Base-by-base conservation (phyloP, 1,284 basidiomycete genomes). In the Porphyrellus sp. region DNA sequence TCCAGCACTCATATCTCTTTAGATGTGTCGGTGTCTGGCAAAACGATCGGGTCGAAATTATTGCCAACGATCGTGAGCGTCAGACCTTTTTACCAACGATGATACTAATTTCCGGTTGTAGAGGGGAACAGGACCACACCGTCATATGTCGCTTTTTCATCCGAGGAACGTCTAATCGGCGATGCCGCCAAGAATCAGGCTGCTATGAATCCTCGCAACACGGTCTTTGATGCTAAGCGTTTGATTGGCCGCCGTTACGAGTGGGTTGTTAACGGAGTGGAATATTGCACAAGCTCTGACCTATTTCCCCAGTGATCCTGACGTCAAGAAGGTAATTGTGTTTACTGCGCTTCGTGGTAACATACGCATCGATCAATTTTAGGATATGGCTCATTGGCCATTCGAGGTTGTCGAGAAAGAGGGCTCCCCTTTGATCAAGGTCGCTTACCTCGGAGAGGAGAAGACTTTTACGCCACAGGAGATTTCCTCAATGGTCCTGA, bases 91-190 rank as follows among this genome's bases (percentile, higher is more conserved):
- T 51, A 31, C 53, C 53, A 8, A 7, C 6, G n/a, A 20, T 52
- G 21, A 49, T 57, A 42, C 42, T 20, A 43, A 51, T 33, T n/a
- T 7, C 35, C 47, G 38, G 40, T 51, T 55, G 44, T 68, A 92
- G 92, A 97, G 90, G 96, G 95, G 70, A 98, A 98, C 86, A 86
- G 96, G 64, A 98, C 96, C 66, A 98, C 96, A 53, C 96, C 96
- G 53, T 99, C 96, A 63, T 98, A 98, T 77, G 96, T 98, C 75
- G 93, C 96, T 65, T 98, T 99, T 83, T 95, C 93, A 63, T 78
- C 92, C 59, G 91, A 91, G 73, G 96, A 99, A 83, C 94, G 96
- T 81, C 79, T 99, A 73, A 98, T 98, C 70, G 96, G 95, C 74
- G 96, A 98, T 84, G 93, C 93, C 65, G 96, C 95, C 62, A 98